These are phyloP conservation scores for Fagopyrum homotropicum DNA, from an alignment of 148 eudicot species.

Conservation along the genomic window DNA sequence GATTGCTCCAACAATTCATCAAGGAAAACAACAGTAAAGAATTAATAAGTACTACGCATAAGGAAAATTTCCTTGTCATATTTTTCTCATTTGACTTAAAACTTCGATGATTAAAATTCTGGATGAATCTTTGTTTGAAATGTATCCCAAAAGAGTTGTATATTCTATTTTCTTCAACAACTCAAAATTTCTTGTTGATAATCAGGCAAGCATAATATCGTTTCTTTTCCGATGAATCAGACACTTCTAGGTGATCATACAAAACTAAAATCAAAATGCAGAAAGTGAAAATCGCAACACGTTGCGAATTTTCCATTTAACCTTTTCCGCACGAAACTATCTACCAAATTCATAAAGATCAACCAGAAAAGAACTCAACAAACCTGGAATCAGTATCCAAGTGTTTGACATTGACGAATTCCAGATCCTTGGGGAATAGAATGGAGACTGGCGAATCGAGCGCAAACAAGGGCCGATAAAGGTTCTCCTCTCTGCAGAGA, in stretches of 20 bases:
- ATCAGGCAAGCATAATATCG: too few relatives aligned
- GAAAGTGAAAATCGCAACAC: neutral
- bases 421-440: constrained; percentile 30
- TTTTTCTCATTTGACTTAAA: too few relatives aligned
- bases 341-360: neutral
- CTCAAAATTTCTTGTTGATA: too few relatives aligned
- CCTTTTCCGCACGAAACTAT: neutral
- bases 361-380: neutral
- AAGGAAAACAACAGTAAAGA: neutral
- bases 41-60: neutral
- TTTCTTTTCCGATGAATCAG: neutral
- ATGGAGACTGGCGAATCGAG: constrained; percentile 38
- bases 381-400: constrained; percentile 74
- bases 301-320: neutral
- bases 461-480: constrained; percentile 34
- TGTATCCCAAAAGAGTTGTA: too few relatives aligned
- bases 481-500: constrained; percentile 46
- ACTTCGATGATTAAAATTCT: too few relatives aligned
- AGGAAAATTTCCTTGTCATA: neutral
- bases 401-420: constrained; percentile 45
- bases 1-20: neutral
- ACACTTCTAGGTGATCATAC: neutral
- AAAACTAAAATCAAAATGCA: neutral
- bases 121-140: too few relatives aligned
- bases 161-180: too few relatives aligned